Evolutionary conservation across 441 rosid genomes (phyloP).

Genomic region (Aleurites moluccanus): DNA sequence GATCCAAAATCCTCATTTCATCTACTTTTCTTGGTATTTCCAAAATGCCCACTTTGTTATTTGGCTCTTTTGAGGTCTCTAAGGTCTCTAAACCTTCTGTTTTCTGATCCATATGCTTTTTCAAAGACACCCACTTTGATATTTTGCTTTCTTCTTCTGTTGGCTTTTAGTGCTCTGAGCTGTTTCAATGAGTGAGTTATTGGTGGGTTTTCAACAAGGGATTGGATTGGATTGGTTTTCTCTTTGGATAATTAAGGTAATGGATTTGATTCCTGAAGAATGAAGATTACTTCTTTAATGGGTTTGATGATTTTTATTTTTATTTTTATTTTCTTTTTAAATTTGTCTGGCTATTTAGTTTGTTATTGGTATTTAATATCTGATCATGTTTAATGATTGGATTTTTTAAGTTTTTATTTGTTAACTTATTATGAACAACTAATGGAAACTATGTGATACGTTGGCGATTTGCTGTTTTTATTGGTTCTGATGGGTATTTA

Average conservation of each 20-base stretch:
- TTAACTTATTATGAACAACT: background rate
- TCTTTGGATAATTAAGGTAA: background rate
- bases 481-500: background rate
- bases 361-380: background rate
- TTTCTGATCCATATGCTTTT: constrained; percentile 14
- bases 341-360: constrained; percentile 3
- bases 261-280: constrained; percentile 18
- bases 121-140: constrained; percentile 11
- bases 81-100: background rate
- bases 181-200: constrained; percentile 5
- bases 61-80: constrained; percentile 13
- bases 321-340: background rate
- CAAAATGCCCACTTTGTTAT: constrained; percentile 26
- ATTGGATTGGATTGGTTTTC: constrained; percentile 6
- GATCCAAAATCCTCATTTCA: constrained; percentile 40
- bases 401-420: background rate
- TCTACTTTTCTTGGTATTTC: constrained; percentile 31
- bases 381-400: constrained; percentile 17
- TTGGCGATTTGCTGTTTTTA: background rate
- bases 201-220: constrained; percentile 7
- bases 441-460: background rate
- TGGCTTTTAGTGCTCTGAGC: constrained; percentile 1
- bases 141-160: constrained; percentile 6
- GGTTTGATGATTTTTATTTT: constrained; percentile 11
- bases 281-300: constrained; percentile 16